phyloP scores from a whole-genome alignment of 345 rosid species.

The Psidium guajava region DNA sequence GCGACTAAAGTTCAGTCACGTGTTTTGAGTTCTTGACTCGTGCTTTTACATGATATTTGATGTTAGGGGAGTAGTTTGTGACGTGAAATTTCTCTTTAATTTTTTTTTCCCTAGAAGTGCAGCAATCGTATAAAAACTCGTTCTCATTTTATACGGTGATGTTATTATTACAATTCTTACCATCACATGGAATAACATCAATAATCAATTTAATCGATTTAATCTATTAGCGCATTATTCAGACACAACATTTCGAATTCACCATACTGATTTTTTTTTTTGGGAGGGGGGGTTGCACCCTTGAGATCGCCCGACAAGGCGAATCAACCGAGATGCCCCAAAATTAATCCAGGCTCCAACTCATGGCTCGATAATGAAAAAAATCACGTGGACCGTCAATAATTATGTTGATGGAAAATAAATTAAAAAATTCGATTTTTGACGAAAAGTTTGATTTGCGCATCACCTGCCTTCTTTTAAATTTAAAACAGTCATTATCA shows the following conservation, averaged over 20 bases:
- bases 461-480: neutral
- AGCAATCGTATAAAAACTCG: fast-evolving
- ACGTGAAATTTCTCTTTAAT: neutral
- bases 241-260: neutral
- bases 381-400: neutral
- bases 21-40: too few relatives aligned
- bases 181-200: neutral
- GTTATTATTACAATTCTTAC: neutral
- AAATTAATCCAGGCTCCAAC: neutral
- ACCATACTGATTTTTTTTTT: fast-evolving
- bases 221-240: neutral
- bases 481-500: neutral
- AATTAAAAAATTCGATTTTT: neutral
- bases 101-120: neutral
- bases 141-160: neutral
- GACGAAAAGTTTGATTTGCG: neutral
- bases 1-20: too few relatives aligned
- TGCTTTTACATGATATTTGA: too few relatives aligned
- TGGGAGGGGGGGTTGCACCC: neutral
- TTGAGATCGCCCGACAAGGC: neutral
- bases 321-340: neutral
- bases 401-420: neutral
- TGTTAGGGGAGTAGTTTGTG: too few relatives aligned
- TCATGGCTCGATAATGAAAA: neutral
- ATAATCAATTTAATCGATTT: fast-evolving